Conservation (phyloP, 2,329 filamentous ascomycete genomes). For the Colletotrichum limetticola region DNA sequence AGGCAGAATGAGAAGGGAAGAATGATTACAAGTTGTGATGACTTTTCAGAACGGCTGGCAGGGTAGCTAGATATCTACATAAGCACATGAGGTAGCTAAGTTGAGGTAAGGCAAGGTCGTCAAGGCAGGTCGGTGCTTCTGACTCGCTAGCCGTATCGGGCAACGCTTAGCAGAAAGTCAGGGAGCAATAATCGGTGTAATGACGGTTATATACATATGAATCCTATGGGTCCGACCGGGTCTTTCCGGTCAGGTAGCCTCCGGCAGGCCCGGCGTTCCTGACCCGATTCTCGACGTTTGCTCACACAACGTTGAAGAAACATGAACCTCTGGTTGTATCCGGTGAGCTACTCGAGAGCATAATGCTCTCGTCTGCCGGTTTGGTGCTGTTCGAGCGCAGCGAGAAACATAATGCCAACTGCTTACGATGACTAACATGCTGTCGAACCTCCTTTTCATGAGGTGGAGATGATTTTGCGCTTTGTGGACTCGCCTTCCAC, state of each 20-base stretch:
- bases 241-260: not conserved
- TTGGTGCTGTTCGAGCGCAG: not conserved
- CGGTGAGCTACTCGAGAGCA: not conserved
- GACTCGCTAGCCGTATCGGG: not conserved
- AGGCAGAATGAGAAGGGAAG: not conserved
- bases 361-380: not conserved
- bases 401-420: not conserved
- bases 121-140: not conserved
- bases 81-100: not conserved
- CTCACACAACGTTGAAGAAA: not conserved
- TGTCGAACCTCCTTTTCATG: not conserved
- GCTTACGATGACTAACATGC: not conserved
- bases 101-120: not conserved
- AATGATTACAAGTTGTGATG: not conserved
- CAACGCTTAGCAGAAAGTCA: not conserved
- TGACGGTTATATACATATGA: not conserved
- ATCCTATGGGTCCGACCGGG: not conserved
- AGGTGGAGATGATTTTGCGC: not conserved
- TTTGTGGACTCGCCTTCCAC: not conserved
- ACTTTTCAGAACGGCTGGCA: constrained; percentile 2
- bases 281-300: not conserved
- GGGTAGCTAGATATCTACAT: not conserved
- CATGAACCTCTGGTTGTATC: not conserved
- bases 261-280: not conserved
- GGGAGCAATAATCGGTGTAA: not conserved